Conservation (phyloP, 148 eudicot genomes). For the Dianthus caryophyllus region DNA sequence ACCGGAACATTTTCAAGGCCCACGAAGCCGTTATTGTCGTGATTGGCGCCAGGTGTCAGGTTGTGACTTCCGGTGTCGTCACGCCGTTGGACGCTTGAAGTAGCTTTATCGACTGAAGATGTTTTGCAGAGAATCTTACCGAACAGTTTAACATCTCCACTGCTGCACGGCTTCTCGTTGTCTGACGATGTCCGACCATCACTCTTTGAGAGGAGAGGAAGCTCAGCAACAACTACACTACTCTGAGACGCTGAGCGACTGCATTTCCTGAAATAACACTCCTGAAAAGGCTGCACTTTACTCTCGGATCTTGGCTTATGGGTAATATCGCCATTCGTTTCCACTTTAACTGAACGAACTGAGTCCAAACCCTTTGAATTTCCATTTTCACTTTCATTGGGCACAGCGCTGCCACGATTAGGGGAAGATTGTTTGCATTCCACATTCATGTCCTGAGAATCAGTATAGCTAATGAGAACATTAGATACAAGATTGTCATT, state of each 20-base stretch:
- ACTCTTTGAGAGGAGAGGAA: constrained; percentile 25
- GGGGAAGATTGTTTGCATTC: constrained; percentile 23
- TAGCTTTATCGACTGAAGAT: constrained; percentile 40
- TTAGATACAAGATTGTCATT: neutral
- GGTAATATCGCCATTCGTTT: constrained; percentile 30
- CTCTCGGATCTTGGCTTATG: constrained; percentile 30
- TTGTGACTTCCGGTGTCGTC: constrained; percentile 22
- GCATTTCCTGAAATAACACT: constrained; percentile 42
- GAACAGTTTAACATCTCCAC: constrained; percentile 80
- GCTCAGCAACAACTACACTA: constrained; percentile 31
- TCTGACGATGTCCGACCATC: constrained; percentile 26
- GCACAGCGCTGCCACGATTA: constrained; percentile 18
- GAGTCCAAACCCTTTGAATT: constrained; percentile 33
- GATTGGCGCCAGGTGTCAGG: neutral
- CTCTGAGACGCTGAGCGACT: constrained; percentile 26
- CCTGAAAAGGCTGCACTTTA: constrained; percentile 28
- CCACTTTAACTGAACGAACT: constrained; percentile 28
- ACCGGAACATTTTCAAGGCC: constrained; percentile 57
- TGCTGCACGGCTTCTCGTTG: constrained; percentile 44
- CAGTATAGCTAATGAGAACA: neutral
- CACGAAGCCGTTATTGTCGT: constrained; percentile 16
- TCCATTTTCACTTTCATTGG: constrained; percentile 19
- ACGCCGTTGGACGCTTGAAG: constrained; percentile 13
- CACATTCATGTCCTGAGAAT: constrained; percentile 16
- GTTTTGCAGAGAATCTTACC: constrained; percentile 71